Evolutionary conservation across 768 basidiomycete species (phyloP).

Genomic region (Amanita muscaria): DNA sequence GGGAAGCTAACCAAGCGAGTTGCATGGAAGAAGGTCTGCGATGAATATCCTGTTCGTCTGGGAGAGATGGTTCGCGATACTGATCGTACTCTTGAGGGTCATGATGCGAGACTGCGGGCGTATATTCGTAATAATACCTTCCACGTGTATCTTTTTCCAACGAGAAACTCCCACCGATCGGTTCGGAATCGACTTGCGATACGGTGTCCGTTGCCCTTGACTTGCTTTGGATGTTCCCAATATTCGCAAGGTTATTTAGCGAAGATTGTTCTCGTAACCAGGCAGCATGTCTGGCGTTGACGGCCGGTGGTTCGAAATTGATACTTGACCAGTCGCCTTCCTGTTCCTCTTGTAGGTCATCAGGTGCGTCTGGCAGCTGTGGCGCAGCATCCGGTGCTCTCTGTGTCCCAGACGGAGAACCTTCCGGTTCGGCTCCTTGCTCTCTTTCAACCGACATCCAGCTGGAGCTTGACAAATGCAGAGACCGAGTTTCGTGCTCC

Average conservation of each 20-base stretch:
- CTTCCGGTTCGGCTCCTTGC: neutral
- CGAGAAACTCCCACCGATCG: slow-evolving; percentile 45
- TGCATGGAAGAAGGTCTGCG: slow-evolving; percentile 61
- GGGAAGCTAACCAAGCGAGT: slow-evolving; percentile 53
- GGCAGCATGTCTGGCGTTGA: slow-evolving; percentile 59
- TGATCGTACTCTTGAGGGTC: slow-evolving; percentile 47
- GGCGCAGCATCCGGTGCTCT: neutral
- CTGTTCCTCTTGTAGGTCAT: slow-evolving; percentile 7
- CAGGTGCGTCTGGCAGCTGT: neutral
- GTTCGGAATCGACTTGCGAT: slow-evolving; percentile 36
- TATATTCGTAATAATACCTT: slow-evolving; percentile 72
- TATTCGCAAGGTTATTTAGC: slow-evolving; percentile 50
- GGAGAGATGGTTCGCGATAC: slow-evolving; percentile 25
- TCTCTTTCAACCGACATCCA: neutral
- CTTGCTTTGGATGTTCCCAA: slow-evolving; percentile 43
- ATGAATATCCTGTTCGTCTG: slow-evolving; percentile 19
- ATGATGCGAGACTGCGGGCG: slow-evolving; percentile 41
- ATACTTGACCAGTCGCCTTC: slow-evolving; percentile 32
- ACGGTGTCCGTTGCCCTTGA: slow-evolving; percentile 48
- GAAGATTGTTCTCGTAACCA: slow-evolving; percentile 82
- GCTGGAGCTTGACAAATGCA: neutral
- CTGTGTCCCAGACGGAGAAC: neutral
- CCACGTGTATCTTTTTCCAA: slow-evolving; percentile 60
- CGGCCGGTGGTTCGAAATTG: slow-evolving; percentile 36
- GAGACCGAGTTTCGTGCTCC: slow-evolving; percentile 1